Conservation (phyloP, 192 early-diverging fungal genomes). For the Thamnidium elegans region DNA sequence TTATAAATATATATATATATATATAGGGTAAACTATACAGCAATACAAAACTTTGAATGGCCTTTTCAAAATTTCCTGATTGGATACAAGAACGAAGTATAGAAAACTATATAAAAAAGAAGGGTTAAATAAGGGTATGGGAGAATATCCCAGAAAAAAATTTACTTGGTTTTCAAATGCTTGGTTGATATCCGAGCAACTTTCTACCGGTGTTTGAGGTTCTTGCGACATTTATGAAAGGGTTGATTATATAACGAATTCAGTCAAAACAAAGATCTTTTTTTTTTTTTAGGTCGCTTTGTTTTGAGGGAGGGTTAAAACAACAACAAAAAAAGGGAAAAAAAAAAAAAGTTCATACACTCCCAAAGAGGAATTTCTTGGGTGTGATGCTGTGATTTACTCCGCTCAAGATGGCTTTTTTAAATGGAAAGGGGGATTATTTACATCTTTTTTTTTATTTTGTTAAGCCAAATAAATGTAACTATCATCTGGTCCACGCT, state of each 20-base stretch:
- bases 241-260: neutral
- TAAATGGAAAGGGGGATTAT: too few relatives aligned
- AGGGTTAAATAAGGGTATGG: too few relatives aligned
- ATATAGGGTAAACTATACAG: neutral
- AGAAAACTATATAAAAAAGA: neutral
- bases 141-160: too few relatives aligned
- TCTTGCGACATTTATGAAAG: neutral
- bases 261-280: neutral
- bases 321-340: neutral
- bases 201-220: too few relatives aligned
- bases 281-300: neutral
- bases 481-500: slow-evolving; percentile 19
- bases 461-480: slow-evolving; percentile 1
- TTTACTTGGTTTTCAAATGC: slow-evolving; percentile 14
- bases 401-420: neutral
- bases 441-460: neutral
- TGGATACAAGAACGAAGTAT: neutral
- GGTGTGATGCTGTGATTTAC: too few relatives aligned
- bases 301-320: neutral
- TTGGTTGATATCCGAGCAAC: neutral
- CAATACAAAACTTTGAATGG: slow-evolving; percentile 16
- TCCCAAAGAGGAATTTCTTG: too few relatives aligned
- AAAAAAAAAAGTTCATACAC: too few relatives aligned
- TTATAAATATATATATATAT: neutral
- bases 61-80: slow-evolving; percentile 14